Base-by-base conservation (phyloP, 495 filamentous ascomycete genomes). In the Penicillium simplicissimum region DNA sequence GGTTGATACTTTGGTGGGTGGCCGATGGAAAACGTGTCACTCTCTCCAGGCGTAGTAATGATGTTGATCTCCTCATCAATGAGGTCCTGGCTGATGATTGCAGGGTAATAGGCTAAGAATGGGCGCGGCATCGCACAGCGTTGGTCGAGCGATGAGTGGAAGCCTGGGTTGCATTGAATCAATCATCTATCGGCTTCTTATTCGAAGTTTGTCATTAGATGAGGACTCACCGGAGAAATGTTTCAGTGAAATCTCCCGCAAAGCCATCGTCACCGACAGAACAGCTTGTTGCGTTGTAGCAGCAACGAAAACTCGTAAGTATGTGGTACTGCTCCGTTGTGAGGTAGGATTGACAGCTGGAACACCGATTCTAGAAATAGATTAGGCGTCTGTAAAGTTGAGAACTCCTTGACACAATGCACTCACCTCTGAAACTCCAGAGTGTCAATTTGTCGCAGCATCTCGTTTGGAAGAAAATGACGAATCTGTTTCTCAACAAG, bases 401-500 rank as follows among this genome's bases (percentile, higher is more conserved):
- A 49, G 33, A 65, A 33, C 35, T n/a, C 68, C 70, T 17, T 21
- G 9, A 0, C 28, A 60, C 17, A 8, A 4, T 43, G 8, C 9
- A 21, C 40, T 21, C 7, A 43, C 40, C n/a, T 17, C 17, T 73
- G 73, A 14, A 73, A 75, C 23, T 73, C 69, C 6, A 75, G 59
- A 1, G 68, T 73, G 25, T 75, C 70, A n/a, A 43, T 10, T 8
- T 43, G 19, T 21, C 65, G 45, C 13, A 64, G 25, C 1, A 45
- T 59, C 11, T 64, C 56, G 9, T 60, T 45, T 5, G 62, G 45
- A 3, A 74, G 67, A 59, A 43, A 43, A 10, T 69, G 58, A 14
- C 65, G 67, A 17, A 72, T 51, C 54, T 84, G 81, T 36, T 59
- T 70, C 57, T 84, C 79, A 6, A 74, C 55, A 48, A 71, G 66